phyloP scores from a whole-genome alignment of 129 eudicot species.

The Flaveria ramosissima region DNA sequence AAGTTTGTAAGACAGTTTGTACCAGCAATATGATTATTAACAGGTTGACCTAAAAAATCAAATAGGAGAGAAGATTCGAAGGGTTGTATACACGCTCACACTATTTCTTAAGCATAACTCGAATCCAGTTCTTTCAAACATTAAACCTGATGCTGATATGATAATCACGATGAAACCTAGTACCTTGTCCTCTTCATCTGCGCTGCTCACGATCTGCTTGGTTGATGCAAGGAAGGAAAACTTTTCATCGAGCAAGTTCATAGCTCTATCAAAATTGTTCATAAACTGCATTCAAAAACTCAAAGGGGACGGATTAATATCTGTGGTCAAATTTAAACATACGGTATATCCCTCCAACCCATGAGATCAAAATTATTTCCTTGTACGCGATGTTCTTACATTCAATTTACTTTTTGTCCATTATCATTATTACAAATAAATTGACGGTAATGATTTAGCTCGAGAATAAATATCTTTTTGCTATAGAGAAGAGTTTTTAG shows the following conservation, averaged over 20 bases:
- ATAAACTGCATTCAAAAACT: slow-evolving; percentile 67
- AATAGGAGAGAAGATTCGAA: neutral
- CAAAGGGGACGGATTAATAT: neutral
- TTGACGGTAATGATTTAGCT: neutral
- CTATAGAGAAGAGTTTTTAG: neutral
- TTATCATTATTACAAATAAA: neutral
- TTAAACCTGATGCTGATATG: neutral
- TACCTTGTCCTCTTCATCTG: slow-evolving; percentile 83
- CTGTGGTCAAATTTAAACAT: neutral
- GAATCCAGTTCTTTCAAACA: neutral
- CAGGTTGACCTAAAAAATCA: neutral
- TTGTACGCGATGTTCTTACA: neutral
- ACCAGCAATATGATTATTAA: neutral
- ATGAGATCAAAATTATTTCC: neutral
- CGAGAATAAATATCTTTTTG: neutral
- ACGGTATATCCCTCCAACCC: neutral
- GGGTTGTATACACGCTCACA: too few species aligned
- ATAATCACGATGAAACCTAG: neutral
- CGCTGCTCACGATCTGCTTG: slow-evolving; percentile 86
- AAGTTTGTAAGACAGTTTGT: neutral
- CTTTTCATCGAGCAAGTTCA: slow-evolving; percentile 83
- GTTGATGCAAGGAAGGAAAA: slow-evolving; percentile 75
- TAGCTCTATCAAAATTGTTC: slow-evolving; percentile 84
- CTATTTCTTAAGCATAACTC: too few species aligned
- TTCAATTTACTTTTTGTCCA: neutral